Conservation (phyloP, 2,329 filamentous ascomycete genomes). For the Sordariomycetes sp. region DNA sequence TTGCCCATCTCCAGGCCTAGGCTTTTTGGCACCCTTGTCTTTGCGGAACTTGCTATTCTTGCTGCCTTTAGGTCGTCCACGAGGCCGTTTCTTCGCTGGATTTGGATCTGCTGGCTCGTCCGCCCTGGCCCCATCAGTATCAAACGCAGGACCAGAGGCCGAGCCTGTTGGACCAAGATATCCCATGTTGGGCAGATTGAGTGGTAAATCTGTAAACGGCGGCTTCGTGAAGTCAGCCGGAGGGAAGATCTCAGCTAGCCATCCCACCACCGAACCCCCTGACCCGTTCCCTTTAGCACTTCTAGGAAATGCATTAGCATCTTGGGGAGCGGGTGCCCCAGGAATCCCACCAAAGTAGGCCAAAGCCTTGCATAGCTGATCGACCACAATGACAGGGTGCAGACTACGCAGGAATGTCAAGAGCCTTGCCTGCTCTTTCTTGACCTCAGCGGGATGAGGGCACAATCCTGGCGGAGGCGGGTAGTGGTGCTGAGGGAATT, state of each 20-base stretch:
- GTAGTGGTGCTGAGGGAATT: not conserved
- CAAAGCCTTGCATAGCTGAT: constrained; percentile 53
- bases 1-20: not conserved
- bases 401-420: constrained; percentile 47
- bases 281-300: constrained; percentile 48
- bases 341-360: constrained; percentile 56
- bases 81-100: constrained; percentile 27
- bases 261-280: constrained; percentile 49
- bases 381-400: constrained; percentile 46
- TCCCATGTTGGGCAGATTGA: too few species aligned
- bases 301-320: constrained; percentile 39
- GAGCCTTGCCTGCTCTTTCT: constrained; percentile 50
- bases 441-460: constrained; percentile 33
- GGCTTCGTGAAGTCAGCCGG: constrained; percentile 13
- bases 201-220: constrained; percentile 5
- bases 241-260: constrained; percentile 56
- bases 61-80: constrained; percentile 49
- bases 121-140: too few species aligned
- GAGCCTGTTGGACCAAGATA: not conserved
- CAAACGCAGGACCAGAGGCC: not conserved
- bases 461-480: not conserved
- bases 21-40: constrained; percentile 43
- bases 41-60: constrained; percentile 26
- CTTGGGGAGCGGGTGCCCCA: constrained; percentile 40
- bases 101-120: constrained; percentile 6